phyloP scores from a whole-genome alignment of 2,329 filamentous ascomycete genomes.

The Aspergillus versicolor region DNA sequence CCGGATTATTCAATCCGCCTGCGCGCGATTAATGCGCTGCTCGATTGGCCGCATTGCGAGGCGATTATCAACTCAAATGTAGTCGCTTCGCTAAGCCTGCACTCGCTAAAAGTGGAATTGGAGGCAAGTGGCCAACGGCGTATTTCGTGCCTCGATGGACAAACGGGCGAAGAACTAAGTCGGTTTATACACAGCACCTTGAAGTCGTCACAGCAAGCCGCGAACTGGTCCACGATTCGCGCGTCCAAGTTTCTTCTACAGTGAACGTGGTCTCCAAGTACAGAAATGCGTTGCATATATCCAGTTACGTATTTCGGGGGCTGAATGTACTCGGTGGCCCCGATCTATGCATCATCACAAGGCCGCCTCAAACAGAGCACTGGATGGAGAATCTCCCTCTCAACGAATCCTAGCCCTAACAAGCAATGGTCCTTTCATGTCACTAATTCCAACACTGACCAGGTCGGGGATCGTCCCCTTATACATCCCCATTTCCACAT shows the following conservation, averaged over 20 bases:
- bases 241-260: background rate
- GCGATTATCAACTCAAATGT: constrained; percentile 19
- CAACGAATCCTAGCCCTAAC: background rate
- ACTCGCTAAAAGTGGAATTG: constrained; percentile 8
- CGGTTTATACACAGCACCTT: background rate
- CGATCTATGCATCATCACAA: too few species aligned
- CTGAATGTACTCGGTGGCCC: too few species aligned
- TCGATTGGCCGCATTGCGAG: constrained; percentile 17
- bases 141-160: background rate
- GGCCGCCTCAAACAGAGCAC: too few species aligned
- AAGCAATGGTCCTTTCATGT: background rate
- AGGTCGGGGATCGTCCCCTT: background rate
- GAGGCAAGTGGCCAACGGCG: background rate
- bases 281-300: background rate
- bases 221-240: background rate
- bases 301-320: background rate
- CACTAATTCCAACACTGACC: constrained; percentile 4
- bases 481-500: background rate
- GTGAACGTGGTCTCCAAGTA: background rate
- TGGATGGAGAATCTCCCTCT: too few species aligned
- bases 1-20: constrained; percentile 13
- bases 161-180: background rate
- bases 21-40: constrained; percentile 14
- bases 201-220: background rate
- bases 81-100: constrained; percentile 6